Evolutionary conservation across 2,329 filamentous ascomycete genomes (phyloP).

Genomic region (Nemania diffusa): DNA sequence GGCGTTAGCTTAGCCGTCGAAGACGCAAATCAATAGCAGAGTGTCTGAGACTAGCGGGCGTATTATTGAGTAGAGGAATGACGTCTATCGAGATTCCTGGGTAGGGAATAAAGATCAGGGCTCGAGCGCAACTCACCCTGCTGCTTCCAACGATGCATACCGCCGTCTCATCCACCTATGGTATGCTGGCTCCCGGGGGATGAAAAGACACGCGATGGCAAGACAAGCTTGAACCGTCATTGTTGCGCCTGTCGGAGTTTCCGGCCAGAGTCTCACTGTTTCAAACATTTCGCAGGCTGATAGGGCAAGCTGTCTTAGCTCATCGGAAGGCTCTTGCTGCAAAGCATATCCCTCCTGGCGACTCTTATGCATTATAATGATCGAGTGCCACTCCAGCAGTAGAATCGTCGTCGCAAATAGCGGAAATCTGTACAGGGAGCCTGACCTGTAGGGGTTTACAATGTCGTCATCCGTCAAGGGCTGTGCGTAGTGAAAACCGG

Average conservation of each 20-base stretch:
- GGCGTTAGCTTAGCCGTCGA: background rate
- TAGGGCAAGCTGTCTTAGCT: constrained; percentile 71
- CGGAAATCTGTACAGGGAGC: constrained; percentile 75
- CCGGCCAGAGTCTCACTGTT: constrained; percentile 77
- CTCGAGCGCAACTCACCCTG: constrained; percentile 70
- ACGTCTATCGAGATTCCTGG: background rate
- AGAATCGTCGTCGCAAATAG: constrained; percentile 80
- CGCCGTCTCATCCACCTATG: constrained; percentile 83
- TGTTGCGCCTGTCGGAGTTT: constrained; percentile 74
- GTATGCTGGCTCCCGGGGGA: constrained; percentile 79
- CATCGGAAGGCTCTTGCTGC: constrained; percentile 60
- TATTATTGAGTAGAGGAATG: background rate
- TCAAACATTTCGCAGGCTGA: constrained; percentile 83
- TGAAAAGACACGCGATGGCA: constrained; percentile 78
- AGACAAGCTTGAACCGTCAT: constrained; percentile 80
- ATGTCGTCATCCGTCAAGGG: constrained; percentile 71
- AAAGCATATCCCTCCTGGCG: constrained; percentile 69
- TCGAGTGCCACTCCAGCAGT: constrained; percentile 79
- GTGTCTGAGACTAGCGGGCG: background rate
- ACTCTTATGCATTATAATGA: constrained; percentile 82
- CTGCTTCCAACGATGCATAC: constrained; percentile 79
- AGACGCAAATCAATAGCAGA: background rate
- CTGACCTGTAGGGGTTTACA: constrained; percentile 76
- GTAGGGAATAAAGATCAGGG: background rate
- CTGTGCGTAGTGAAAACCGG: constrained; percentile 66